These are phyloP conservation scores for Phytophthora pini DNA, from an alignment of 352 stramenopile genomes.

Conservation along the genomic window DNA sequence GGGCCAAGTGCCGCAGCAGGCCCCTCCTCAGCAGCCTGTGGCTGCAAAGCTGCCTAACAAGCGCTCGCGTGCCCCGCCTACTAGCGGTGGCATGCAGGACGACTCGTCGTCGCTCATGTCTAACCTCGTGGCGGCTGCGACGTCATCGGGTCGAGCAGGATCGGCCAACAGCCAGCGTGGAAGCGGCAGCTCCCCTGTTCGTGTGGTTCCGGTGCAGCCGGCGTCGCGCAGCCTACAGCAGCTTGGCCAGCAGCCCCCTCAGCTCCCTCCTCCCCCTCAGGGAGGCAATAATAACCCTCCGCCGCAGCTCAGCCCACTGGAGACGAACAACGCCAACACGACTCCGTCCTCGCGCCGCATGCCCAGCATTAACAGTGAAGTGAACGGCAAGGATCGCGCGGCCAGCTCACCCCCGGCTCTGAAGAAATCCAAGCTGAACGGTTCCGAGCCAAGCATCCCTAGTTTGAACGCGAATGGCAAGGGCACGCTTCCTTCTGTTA, in stretches of 20 bases:
- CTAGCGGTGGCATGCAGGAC: slow-evolving; percentile 51
- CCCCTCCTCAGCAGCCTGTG: slow-evolving; percentile 42
- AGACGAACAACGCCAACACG: slow-evolving; percentile 55
- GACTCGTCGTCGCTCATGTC: slow-evolving; percentile 70
- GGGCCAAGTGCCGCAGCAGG: slow-evolving; percentile 48
- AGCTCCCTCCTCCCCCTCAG: slow-evolving; percentile 47
- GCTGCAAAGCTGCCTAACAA: slow-evolving; percentile 62
- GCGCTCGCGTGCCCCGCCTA: slow-evolving; percentile 52
- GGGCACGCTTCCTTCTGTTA: slow-evolving; percentile 54
- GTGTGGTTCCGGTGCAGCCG: slow-evolving; percentile 72
- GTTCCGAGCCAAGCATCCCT: slow-evolving; percentile 58
- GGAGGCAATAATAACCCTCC: slow-evolving; percentile 32
- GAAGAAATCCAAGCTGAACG: slow-evolving; percentile 83
- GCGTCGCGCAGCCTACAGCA: slow-evolving; percentile 76
- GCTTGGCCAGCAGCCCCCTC: slow-evolving; percentile 60
- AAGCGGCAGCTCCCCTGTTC: slow-evolving; percentile 55
- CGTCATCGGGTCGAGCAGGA: slow-evolving; percentile 53
- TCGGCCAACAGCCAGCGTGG: slow-evolving; percentile 36
- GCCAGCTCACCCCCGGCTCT: slow-evolving; percentile 63
- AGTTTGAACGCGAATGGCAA: slow-evolving; percentile 78
- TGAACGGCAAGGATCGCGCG: slow-evolving; percentile 65
- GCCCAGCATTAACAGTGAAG: slow-evolving; percentile 68
- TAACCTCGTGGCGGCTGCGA: slow-evolving; percentile 59
- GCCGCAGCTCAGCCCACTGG: slow-evolving; percentile 67
- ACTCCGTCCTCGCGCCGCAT: slow-evolving; percentile 73